phyloP scores from a whole-genome alignment of 129 eudicot genomes.

The Centella asiatica region DNA sequence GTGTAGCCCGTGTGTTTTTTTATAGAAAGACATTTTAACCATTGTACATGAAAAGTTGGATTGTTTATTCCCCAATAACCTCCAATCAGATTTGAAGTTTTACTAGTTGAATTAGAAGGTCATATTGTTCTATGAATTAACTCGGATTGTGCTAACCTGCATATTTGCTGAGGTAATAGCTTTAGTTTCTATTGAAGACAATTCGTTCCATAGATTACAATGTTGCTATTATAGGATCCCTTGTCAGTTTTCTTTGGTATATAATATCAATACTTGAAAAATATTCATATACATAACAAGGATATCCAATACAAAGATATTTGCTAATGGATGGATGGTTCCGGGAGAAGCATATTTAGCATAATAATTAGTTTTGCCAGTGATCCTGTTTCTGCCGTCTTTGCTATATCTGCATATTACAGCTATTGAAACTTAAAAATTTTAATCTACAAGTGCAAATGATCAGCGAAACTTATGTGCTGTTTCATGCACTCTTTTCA shows the following conservation, averaged over 20 bases:
- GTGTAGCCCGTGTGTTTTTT: too few species aligned
- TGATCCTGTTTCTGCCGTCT: background rate
- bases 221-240: too few species aligned
- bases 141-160: too few species aligned
- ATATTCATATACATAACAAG: background rate
- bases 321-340: background rate
- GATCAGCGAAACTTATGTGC: background rate
- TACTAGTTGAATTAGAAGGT: too few species aligned
- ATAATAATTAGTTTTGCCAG: background rate
- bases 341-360: background rate
- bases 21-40: too few species aligned
- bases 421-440: background rate
- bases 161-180: background rate
- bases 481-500: conserved; percentile 1
- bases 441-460: conserved; percentile 1
- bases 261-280: background rate
- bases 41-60: too few species aligned
- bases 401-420: background rate
- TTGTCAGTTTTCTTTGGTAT: background rate
- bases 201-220: too few species aligned
- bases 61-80: too few species aligned
- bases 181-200: background rate
- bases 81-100: too few species aligned
- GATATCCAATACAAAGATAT: background rate
- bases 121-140: too few species aligned